phyloP scores from a whole-genome alignment of 768 basidiomycete species.

The Boletus speciosus region DNA sequence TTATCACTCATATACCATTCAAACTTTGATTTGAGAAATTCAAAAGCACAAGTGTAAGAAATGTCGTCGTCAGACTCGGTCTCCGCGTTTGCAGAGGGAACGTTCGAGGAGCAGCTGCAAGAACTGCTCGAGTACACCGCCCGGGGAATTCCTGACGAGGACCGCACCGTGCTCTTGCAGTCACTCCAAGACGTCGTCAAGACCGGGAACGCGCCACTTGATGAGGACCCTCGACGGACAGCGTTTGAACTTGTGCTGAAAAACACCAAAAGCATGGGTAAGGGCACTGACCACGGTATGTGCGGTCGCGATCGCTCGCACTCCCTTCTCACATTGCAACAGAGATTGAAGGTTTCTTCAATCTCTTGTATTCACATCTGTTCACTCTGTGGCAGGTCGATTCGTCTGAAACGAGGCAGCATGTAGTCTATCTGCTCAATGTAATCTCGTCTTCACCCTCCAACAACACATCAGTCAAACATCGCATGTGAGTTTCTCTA shows the following conservation, averaged over 20 bases:
- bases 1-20: conserved; percentile 8
- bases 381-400: conserved; percentile 55
- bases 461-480: conserved; percentile 58
- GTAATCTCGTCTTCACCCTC: conserved; percentile 54
- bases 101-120: conserved; percentile 80
- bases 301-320: background rate
- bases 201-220: conserved; percentile 51
- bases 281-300: conserved; percentile 75
- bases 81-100: conserved; percentile 84
- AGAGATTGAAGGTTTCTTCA: conserved; percentile 90
- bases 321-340: conserved; percentile 8
- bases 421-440: conserved; percentile 47
- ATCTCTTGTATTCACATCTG: conserved; percentile 72
- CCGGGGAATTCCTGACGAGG: conserved; percentile 63
- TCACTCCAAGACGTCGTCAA: conserved; percentile 63
- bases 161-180: conserved; percentile 55
- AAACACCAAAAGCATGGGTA: conserved; percentile 67
- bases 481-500: conserved; percentile 55
- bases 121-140: conserved; percentile 77
- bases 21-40: conserved; percentile 11
- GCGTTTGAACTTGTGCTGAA: conserved; percentile 58
- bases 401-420: conserved; percentile 52
- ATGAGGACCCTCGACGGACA: conserved; percentile 48
- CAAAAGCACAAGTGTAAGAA: conserved; percentile 19
- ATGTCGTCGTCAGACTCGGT: conserved; percentile 75